Percentiles rank a stretch among this genome's conserved stretches.
Conservation (phyloP, 345 rosid species). For the Brassica incana region DNA sequence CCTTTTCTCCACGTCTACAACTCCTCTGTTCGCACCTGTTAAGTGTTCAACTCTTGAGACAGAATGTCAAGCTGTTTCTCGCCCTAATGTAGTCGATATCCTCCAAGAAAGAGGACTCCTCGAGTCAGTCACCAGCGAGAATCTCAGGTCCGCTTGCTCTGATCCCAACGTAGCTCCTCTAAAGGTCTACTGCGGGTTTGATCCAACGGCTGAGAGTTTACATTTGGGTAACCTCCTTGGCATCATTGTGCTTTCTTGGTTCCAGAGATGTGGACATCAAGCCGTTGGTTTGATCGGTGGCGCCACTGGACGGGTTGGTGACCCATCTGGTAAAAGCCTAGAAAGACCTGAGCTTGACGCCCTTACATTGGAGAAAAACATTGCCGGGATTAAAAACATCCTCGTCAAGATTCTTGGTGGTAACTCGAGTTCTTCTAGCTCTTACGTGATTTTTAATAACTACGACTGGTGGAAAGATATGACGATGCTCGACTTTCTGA, state of each 20-base stretch:
- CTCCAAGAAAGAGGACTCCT: conserved; percentile 81
- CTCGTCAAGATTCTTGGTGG: conserved; percentile 49
- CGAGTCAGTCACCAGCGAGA: conserved; percentile 76
- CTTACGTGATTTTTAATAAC: conserved; percentile 65
- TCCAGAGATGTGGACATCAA: conserved; percentile 81
- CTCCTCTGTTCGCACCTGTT: conserved; percentile 42
- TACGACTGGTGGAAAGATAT: conserved; percentile 97
- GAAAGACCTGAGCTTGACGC: conserved; percentile 88
- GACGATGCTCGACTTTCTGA: conserved; percentile 72
- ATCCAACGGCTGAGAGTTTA: conserved; percentile 91
- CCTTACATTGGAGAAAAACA: conserved; percentile 58
- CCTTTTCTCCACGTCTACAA: conserved; percentile 26
- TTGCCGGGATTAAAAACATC: conserved; percentile 51
- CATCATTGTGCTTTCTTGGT: conserved; percentile 93
- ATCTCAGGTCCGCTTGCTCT: conserved; percentile 67
- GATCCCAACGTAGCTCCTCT: conserved; percentile 45
- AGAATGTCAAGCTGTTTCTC: conserved; percentile 31
- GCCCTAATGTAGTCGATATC: conserved; percentile 63
- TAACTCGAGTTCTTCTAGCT: neutral
- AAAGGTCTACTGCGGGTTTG: conserved; percentile 89
- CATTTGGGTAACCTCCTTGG: conserved; percentile 95
- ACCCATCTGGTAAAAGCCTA: conserved; percentile 90
- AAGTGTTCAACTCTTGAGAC: conserved; percentile 43
- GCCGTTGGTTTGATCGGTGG: conserved; percentile 95
- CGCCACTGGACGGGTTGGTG: conserved; percentile 89